Evolutionary conservation across 345 rosid species (phyloP).

Genomic region (Hibiscus tridactylites): DNA sequence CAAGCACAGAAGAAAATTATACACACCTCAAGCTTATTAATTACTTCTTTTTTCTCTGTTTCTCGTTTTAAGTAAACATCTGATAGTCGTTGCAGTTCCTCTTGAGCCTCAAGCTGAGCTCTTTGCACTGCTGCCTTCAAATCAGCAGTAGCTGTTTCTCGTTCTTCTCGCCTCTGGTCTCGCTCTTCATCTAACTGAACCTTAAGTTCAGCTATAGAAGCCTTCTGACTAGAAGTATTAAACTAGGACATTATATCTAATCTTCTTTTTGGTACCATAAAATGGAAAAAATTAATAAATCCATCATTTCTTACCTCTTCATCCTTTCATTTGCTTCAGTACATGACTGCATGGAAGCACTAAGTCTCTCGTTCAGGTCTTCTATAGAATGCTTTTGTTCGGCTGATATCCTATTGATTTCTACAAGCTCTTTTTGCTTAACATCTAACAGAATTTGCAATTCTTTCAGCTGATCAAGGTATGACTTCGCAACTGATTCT

Average conservation of each 20-base stretch:
- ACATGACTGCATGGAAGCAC: slow-evolving; percentile 72
- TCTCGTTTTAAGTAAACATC: slow-evolving; percentile 58
- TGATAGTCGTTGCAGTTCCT: slow-evolving; percentile 55
- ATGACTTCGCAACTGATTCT: slow-evolving; percentile 49
- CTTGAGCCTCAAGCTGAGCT: slow-evolving; percentile 70
- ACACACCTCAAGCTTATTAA: slow-evolving; percentile 75
- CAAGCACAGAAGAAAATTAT: neutral
- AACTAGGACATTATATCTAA: neutral
- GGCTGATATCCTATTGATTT: slow-evolving; percentile 46
- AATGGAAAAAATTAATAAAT: neutral
- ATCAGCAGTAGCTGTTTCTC: slow-evolving; percentile 64
- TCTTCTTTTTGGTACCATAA: neutral
- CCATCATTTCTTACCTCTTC: slow-evolving; percentile 41
- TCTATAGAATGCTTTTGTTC: slow-evolving; percentile 74
- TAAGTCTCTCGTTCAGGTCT: slow-evolving; percentile 76
- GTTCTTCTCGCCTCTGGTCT: slow-evolving; percentile 74
- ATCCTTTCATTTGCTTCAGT: slow-evolving; percentile 79
- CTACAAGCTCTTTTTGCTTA: slow-evolving; percentile 54
- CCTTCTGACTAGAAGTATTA: slow-evolving; percentile 54
- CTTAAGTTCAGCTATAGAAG: slow-evolving; percentile 69
- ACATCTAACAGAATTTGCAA: slow-evolving; percentile 38
- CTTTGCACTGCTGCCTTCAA: slow-evolving; percentile 68
- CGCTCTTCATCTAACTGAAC: slow-evolving; percentile 70
- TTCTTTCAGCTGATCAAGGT: slow-evolving; percentile 45
- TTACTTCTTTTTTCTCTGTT: slow-evolving; percentile 70